Evolutionary conservation across 140 eudicot genomes (phyloP).

Genomic region (Anethum foeniculum): DNA sequence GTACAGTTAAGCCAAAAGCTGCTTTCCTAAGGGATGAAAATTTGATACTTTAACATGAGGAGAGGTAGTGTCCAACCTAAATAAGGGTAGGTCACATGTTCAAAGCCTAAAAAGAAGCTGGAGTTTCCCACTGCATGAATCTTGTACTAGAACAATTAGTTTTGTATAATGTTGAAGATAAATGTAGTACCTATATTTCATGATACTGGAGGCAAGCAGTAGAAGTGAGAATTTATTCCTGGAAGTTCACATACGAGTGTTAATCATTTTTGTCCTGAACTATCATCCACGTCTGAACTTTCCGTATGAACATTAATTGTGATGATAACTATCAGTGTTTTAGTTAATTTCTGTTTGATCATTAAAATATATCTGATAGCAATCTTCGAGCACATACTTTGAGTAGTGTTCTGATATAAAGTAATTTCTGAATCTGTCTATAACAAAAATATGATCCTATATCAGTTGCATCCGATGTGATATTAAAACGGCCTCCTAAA

Average conservation of each 20-base stretch:
- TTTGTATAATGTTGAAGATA: not conserved
- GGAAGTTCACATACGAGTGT: not conserved
- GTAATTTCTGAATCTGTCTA: not conserved
- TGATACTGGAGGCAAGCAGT: not conserved
- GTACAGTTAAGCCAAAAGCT: not conserved
- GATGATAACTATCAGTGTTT: not conserved
- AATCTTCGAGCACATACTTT: not conserved
- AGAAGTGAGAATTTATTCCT: not conserved
- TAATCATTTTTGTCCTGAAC: not conserved
- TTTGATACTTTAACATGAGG: not conserved
- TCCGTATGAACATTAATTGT: not conserved
- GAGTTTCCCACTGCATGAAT: not conserved
- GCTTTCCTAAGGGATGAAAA: not conserved
- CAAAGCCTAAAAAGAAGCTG: not conserved
- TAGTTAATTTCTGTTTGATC: not conserved
- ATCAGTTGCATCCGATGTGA: not conserved
- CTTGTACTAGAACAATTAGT: not conserved
- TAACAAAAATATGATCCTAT: not conserved
- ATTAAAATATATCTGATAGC: not conserved
- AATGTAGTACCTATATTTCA: not conserved
- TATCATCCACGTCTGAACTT: not conserved
- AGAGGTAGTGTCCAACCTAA: not conserved
- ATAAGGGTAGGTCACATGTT: not conserved
- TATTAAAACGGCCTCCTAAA: not conserved
- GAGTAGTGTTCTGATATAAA: not conserved